Base-by-base conservation (phyloP, 768 basidiomycete genomes). In the Tricholomella constricta region DNA sequence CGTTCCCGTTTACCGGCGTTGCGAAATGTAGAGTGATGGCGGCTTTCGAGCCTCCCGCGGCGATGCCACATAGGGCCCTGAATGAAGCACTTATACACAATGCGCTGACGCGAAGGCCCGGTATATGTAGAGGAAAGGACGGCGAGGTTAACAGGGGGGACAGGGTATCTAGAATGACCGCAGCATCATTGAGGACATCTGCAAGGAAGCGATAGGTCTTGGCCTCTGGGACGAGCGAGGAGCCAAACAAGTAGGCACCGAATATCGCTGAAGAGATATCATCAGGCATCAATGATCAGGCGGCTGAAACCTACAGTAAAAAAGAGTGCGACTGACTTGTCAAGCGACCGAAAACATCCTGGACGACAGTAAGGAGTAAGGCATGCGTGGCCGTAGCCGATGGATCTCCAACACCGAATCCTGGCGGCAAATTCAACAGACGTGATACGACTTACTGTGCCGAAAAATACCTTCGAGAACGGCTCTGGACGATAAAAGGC, bases 381-480 rank as follows among this genome's bases (percentile, higher is more conserved):
- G 87, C 87, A 46, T 86, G 64, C 0, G 86, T 88, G 4, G 86
- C 81, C 1, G 84, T 83, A 4, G 82, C 84, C 10, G 80, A 79
- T 5, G 85, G 77, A 50, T 86, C 76, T 0, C 87, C 87, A n/a
- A 88, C 86, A 4, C 87, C 87, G 54, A 85, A 80, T 29, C 85
- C 86, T 84, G 55, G 15, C 34, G 11, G 35, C 20, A 19, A 31
- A 46, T 25, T 10, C 27, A 34, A 20, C 14, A 29, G 22, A 26
- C 8, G 9, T 26, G 41, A 7, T n/a, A n/a, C 9, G 12, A 19
- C 38, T 29, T 7, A 9, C 26, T 48, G 17, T 6, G 20, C 6
- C 4, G 17, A 8, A 52, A 37, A 27, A 43, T 48, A 84, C 86
- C 86, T 77, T 88, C 83, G 6, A 89, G 69, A 3, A 84, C 78